Base-by-base conservation (phyloP, 1,284 basidiomycete genomes). In the Cystobasidium sp. region DNA sequence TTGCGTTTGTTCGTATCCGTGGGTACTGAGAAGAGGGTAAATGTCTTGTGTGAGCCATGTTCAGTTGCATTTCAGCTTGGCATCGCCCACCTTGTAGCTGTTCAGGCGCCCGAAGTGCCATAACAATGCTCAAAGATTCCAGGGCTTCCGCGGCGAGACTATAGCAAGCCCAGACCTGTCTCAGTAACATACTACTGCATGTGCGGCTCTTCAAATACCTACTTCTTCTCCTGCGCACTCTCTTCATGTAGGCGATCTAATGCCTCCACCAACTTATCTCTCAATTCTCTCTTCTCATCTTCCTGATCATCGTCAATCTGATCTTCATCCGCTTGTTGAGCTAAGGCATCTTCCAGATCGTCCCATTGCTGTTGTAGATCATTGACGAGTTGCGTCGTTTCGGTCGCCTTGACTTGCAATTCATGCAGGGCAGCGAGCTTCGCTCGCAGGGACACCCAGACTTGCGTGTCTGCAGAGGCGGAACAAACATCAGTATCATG, bases 171-270 rank as follows among this genome's bases (percentile, higher is more conserved):
- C 52, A 5, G 5, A 31, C 5, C 31, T 31, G 1, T 5, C 1
- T 31, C 5, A 31, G 31, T 31, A 2, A 31, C 31, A 31, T 31
- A 5, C 5, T 5, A 5, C 31, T 31, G 31, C 5, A 31, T 31
- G 5, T 4, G 16, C 12, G 43, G 20, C n/a, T 6, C 1, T 31
- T 43, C 6, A 22, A 4, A 6, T 6, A 52, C 66, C 41, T 20
- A 73, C 70, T 24, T 55, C 52, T 56, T 55, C 53, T 73, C 70
- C 70, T 66, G 53, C 9, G 65, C 70, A 49, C 37, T 58, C 41
- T 66, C 43, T 24, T 56, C 51, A 1, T 44, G 24, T 10, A 73
- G 53, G 20, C 18, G 46, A 18, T 58, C 63, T 6, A 56, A 49
- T 8, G 70, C 70, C n/a, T 43, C 62, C n/a, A 46, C 14, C 31